Percentiles rank a stretch among this genome's conserved stretches.
phyloP scores from a whole-genome alignment of 805 yeast species.

The Teunomyces cretensis region DNA sequence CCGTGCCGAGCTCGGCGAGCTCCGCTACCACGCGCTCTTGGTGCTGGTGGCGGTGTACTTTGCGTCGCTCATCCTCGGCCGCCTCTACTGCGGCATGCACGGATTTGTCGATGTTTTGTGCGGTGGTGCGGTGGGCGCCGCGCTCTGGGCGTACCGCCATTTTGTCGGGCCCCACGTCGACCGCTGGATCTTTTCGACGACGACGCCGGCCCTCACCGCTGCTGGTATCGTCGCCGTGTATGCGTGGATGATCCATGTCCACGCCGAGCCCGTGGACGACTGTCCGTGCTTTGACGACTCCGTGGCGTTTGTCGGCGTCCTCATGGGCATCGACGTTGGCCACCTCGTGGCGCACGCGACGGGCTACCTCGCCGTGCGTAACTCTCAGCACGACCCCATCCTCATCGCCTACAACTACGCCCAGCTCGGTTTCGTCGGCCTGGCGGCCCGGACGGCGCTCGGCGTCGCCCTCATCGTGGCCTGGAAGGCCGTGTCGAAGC shows the following conservation, averaged over 20 bases:
- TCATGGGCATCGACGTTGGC: slow-evolving; percentile 70
- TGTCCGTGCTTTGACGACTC: slow-evolving; percentile 97
- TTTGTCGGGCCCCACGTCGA: slow-evolving; percentile 47
- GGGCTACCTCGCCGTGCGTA: slow-evolving; percentile 20
- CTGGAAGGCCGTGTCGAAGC: slow-evolving; percentile 78
- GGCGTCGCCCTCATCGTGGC: slow-evolving; percentile 63
- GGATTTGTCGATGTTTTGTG: slow-evolving; percentile 74
- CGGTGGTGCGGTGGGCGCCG: slow-evolving; percentile 66
- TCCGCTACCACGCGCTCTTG: slow-evolving; percentile 12
- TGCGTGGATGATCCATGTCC: slow-evolving; percentile 57
- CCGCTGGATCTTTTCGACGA: slow-evolving; percentile 31
- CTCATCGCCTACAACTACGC: slow-evolving; percentile 42
- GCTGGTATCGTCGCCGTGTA: slow-evolving; percentile 39
- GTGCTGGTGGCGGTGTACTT: slow-evolving; percentile 47
- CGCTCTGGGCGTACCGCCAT: slow-evolving; percentile 50
- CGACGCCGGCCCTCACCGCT: slow-evolving; percentile 29
- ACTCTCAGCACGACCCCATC: slow-evolving; percentile 25
- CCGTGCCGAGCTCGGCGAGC: background rate
- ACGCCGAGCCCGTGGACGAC: slow-evolving; percentile 83
- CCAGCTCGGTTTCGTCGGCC: slow-evolving; percentile 42
- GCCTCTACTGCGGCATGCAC: slow-evolving; percentile 97
- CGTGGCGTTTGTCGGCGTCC: slow-evolving; percentile 88
- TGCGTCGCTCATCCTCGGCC: slow-evolving; percentile 67
- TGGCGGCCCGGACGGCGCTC: slow-evolving; percentile 49
- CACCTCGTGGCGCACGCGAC: slow-evolving; percentile 49